phyloP scores from a whole-genome alignment of 345 rosid species.

The Angophora floribunda region DNA sequence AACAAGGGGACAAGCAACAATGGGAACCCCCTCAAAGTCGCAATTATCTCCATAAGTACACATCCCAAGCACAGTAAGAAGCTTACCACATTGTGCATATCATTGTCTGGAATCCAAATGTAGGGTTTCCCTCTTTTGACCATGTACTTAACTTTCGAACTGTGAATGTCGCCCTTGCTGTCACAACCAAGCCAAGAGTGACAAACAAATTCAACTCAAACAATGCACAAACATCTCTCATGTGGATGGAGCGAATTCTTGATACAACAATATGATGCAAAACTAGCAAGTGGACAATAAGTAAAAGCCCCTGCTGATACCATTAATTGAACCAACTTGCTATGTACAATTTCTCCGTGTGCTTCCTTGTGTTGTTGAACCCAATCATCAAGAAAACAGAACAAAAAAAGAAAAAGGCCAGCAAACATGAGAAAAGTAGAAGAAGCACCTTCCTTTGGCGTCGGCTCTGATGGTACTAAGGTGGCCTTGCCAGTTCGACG shows the following conservation, averaged over 20 bases:
- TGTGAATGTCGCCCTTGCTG: conserved; percentile 54
- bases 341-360: background rate
- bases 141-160: conserved; percentile 78
- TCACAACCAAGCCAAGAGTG: background rate
- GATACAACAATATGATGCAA: background rate
- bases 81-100: conserved; percentile 72
- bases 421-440: background rate
- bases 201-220: background rate
- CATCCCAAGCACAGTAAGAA: background rate
- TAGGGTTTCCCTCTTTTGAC: conserved; percentile 65
- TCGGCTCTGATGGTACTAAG: conserved; percentile 78
- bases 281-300: no score
- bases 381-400: background rate
- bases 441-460: conserved; percentile 65
- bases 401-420: background rate
- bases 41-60: background rate
- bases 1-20: background rate
- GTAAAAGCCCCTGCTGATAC: background rate
- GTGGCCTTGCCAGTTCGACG: conserved; percentile 73
- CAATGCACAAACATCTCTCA: background rate
- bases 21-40: background rate
- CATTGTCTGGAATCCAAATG: conserved; percentile 78
- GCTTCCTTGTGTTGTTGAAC: background rate
- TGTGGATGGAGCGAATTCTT: background rate
- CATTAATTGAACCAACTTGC: background rate